phyloP scores from a whole-genome alignment of 495 filamentous ascomycete genomes.

The Aspergillus mulundensis region DNA sequence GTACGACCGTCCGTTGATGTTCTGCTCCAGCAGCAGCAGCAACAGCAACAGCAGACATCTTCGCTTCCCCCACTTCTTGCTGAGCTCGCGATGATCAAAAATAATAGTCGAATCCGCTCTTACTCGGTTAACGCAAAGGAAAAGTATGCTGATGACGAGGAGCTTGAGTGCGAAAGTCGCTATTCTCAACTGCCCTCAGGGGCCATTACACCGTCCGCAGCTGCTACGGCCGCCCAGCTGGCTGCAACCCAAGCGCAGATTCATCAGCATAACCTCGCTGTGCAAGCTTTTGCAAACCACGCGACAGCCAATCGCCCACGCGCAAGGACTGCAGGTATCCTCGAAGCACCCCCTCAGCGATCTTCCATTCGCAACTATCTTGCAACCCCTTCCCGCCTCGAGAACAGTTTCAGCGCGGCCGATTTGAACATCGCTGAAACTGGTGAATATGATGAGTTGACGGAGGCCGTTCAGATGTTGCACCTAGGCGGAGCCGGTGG shows the following conservation, averaged over 20 bases:
- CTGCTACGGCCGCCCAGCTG: constrained; percentile 60
- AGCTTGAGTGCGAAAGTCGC: constrained; percentile 65
- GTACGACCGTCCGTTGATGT: constrained; percentile 50
- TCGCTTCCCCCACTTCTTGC: constrained; percentile 69
- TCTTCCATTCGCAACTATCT: constrained; percentile 73
- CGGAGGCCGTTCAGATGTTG: constrained; percentile 75
- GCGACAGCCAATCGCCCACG: constrained; percentile 78
- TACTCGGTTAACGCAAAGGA: constrained; percentile 99
- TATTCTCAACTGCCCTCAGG: constrained; percentile 62
- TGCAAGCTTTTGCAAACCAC: constrained; percentile 84
- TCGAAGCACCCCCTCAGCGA: constrained; percentile 75
- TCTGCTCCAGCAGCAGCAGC: constrained; percentile 44
- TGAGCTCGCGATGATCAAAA: constrained; percentile 71
- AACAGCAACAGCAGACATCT: constrained; percentile 54
- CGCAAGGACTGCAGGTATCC: constrained; percentile 82
- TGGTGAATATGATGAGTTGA: constrained; percentile 65
- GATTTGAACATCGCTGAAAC: constrained; percentile 71
- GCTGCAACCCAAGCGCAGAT: constrained; percentile 88
- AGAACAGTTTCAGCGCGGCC: constrained; percentile 75
- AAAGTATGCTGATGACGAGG: constrained; percentile 91
- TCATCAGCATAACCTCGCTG: constrained; percentile 86
- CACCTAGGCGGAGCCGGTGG: constrained; percentile 63
- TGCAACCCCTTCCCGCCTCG: constrained; percentile 71
- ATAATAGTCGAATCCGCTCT: constrained; percentile 83
- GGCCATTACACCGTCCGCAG: constrained; percentile 67